phyloP scores from a whole-genome alignment of 768 basidiomycete genomes.

The Cystobasidium onofrii region DNA sequence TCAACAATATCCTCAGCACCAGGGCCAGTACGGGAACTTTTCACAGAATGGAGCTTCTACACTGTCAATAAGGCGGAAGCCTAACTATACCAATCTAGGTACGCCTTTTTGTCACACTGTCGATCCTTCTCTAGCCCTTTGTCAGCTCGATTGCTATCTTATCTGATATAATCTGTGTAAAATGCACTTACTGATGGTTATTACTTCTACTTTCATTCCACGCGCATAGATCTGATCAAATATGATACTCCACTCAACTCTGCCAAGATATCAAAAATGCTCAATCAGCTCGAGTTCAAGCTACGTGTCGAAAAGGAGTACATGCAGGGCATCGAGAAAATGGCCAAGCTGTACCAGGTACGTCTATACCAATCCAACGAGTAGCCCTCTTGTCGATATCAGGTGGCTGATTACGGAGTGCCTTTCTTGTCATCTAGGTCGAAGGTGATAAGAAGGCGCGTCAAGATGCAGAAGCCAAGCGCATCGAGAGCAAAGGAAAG shows the following conservation, averaged over 20 bases:
- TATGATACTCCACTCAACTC: constrained; percentile 94
- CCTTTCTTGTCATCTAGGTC: constrained; percentile 46
- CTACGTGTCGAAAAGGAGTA: constrained; percentile 96
- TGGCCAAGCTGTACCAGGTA: constrained; percentile 85
- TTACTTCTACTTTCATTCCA: background rate
- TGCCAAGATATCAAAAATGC: constrained; percentile 92
- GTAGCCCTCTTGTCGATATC: no score
- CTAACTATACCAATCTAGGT: constrained; percentile 63
- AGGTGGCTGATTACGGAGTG: background rate
- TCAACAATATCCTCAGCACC: background rate
- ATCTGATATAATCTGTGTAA: background rate
- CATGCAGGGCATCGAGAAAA: constrained; percentile 96
- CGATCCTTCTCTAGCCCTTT: background rate
- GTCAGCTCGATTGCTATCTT: background rate
- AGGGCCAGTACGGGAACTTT: background rate
- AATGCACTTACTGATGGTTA: background rate
- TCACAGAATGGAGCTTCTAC: background rate
- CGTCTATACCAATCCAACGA: background rate
- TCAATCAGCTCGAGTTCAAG: constrained; percentile 98
- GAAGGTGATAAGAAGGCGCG: constrained; percentile 96
- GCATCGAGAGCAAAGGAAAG: constrained; percentile 90
- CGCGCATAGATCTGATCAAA: constrained; percentile 70
- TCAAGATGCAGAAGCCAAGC: constrained; percentile 85
- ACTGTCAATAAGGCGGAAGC: constrained; percentile 21
- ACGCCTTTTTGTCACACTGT: constrained; percentile 3